Conservation (phyloP, 345 rosid species). For the Aethionema arabicum region DNA sequence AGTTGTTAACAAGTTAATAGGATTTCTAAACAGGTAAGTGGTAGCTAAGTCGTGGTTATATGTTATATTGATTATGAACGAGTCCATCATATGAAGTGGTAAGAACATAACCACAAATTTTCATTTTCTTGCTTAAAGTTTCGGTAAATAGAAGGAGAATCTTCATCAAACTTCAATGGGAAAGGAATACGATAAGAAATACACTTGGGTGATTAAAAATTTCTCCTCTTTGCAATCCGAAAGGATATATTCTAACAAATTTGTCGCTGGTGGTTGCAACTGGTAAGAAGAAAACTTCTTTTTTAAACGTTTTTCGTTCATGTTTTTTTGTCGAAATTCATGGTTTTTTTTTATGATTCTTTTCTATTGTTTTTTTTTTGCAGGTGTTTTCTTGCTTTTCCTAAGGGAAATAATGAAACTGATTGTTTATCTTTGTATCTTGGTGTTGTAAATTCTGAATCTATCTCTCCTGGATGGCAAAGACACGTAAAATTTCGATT, state of each 20-base stretch:
- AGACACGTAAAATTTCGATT: conserved; percentile 62
- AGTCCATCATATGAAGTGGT: no score
- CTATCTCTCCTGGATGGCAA: conserved; percentile 73
- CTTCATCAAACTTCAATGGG: background rate
- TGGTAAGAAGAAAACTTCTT: background rate
- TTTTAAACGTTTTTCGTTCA: no score
- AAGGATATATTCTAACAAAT: background rate
- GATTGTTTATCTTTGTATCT: conserved; percentile 52
- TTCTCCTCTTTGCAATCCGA: background rate
- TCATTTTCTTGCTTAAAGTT: no score
- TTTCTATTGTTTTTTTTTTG: conserved; percentile 13
- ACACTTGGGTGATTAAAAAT: conserved; percentile 9
- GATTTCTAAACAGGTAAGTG: no score
- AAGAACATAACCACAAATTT: no score
- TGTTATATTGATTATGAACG: no score
- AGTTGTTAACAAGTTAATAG: no score
- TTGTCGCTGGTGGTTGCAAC: background rate
- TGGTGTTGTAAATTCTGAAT: conserved; percentile 63
- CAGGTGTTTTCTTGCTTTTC: conserved; percentile 65
- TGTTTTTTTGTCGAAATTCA: no score
- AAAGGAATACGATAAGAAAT: background rate
- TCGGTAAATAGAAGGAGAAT: no score
- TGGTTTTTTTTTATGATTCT: conserved; percentile 2
- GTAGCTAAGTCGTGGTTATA: no score
- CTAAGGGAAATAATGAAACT: conserved; percentile 55